Evolutionary conservation across 257 asterid species (phyloP).

Genomic region (Solanum sitiens): DNA sequence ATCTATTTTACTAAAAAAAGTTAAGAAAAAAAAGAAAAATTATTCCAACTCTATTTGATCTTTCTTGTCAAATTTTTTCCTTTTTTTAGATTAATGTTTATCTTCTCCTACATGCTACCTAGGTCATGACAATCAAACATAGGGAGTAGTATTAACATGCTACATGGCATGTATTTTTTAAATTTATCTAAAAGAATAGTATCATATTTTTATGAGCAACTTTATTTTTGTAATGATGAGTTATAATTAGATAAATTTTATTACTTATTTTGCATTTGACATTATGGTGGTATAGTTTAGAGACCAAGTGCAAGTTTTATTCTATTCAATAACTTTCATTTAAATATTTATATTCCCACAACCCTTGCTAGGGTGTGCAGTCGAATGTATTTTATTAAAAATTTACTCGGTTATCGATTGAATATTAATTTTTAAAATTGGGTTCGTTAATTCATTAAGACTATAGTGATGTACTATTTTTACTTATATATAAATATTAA

Average conservation of each 20-base stretch:
- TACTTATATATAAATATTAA: neutral
- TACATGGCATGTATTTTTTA: neutral
- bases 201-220: neutral
- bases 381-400: no score
- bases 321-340: neutral
- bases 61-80: conserved; percentile 37
- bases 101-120: conserved; percentile 19
- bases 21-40: neutral
- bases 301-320: neutral
- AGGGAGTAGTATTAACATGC: neutral
- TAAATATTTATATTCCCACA: neutral
- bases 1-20: neutral
- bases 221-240: neutral
- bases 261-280: neutral
- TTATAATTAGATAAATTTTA: neutral
- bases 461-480: no score
- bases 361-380: no score
- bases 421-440: no score
- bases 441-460: no score
- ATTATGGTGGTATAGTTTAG: neutral
- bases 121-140: conserved; percentile 11
- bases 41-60: conserved; percentile 10
- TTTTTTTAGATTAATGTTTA: conserved; percentile 18
- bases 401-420: no score
- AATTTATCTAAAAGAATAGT: neutral